Base-by-base conservation (phyloP, 1,139 yeast species). In the Chernovozyma aurita region DNA sequence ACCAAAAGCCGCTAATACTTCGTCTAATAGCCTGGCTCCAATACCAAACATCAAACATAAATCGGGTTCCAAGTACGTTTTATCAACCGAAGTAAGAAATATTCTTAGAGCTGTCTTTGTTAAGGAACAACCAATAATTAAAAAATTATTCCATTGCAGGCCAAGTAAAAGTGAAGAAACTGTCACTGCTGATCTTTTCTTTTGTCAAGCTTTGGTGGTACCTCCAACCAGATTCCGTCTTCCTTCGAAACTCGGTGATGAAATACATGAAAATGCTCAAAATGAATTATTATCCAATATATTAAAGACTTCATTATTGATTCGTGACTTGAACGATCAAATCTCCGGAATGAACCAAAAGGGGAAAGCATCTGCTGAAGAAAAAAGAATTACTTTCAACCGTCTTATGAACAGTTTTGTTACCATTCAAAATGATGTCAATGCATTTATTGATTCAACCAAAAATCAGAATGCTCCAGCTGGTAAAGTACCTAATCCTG, bases 191-290 rank as follows among this genome's bases (percentile, higher is more conserved):
- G 96, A 92, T 53, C 76, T 87, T 71, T 94, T 92, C 62, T 94
- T 94, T 67, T 73, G 87, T 49, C 90, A 85, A 48, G 78, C 87
- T 4, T 67, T 94, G 41, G 83, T 88, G 36, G 97, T 94, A 26
- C 98, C 99, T 25, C 94, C 98, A 34, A 94, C 98, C 3, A 76
- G 97, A 61, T 94, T 92, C 70, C 77, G 99, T 62, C 75, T 92
- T 47, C 98, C 98, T 13, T 84, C 95, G n/a, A 90, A 90, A 59
- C 72, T 94, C 41, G 98, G 98, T 39, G 98, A 92, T 41, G 96
- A 87, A 58, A 78, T 92, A 44, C 98, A 92, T 59, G 96, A 94
- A 63, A 90, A 88, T 59, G 69, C 94, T 35, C 96, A 90, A 63
- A 92, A 92, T 61, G 97, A 90, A 61, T 70, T 88, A 44, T 68